phyloP scores from a whole-genome alignment of 176 grass and related monocot genomes.

The Alloteropsis semialata region DNA sequence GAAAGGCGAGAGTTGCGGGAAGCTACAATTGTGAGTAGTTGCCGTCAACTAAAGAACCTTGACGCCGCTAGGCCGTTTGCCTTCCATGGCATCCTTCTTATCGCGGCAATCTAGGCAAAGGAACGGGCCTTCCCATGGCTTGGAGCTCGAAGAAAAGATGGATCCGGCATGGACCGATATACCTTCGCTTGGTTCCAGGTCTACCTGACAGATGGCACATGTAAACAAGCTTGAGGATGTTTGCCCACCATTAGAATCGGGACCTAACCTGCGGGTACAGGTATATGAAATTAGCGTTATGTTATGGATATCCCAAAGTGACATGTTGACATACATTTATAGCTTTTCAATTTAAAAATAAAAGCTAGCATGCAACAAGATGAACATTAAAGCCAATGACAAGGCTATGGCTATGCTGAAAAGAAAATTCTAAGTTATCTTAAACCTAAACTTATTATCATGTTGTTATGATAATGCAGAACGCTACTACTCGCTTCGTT shows the following conservation, averaged over 20 bases:
- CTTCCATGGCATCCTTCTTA: conserved; percentile 99
- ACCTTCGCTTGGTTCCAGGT: conserved; percentile 81
- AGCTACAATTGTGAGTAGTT: conserved; percentile 29
- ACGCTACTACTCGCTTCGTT: too few species aligned
- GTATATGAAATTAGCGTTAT: conserved; percentile 27
- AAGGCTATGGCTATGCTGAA: not conserved
- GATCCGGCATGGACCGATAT: conserved; percentile 79
- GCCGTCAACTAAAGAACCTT: conserved; percentile 67
- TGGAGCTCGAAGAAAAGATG: conserved; percentile 78
- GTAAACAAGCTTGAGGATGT: conserved; percentile 67
- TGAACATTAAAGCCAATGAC: not conserved
- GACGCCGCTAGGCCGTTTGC: conserved; percentile 83
- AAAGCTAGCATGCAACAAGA: not conserved
- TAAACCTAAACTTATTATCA: not conserved
- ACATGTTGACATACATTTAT: not conserved
- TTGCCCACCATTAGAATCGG: conserved; percentile 33
- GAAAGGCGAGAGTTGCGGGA: not conserved
- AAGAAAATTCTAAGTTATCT: not conserved
- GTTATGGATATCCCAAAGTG: not conserved
- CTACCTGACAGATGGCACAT: conserved; percentile 90
- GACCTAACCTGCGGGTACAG: conserved; percentile 56
- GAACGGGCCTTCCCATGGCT: conserved; percentile 93
- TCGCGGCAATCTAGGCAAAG: conserved; percentile 83
- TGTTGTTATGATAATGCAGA: not conserved
- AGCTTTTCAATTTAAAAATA: not conserved